A percentile compares a stretch with the other conserved stretches of the same genome.
Evolutionary conservation across 2,329 filamentous ascomycete genomes (phyloP).

Genomic region (Bipolaris sorokiniana): DNA sequence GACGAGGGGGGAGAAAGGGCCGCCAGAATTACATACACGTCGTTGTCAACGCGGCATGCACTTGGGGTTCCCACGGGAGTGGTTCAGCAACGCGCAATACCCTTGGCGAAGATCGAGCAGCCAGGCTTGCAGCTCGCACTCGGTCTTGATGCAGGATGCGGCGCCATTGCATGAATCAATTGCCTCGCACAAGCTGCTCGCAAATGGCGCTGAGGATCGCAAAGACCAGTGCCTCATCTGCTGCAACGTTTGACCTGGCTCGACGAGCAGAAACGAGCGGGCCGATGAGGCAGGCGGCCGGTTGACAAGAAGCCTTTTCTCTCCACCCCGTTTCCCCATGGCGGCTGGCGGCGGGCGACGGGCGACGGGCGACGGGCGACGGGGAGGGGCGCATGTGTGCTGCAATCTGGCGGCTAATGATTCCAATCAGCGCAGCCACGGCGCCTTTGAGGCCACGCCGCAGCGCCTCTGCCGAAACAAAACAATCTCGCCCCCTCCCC

Average conservation of each 20-base stretch:
- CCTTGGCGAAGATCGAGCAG: constrained; percentile 28
- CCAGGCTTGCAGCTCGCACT: constrained; percentile 4
- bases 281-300: not conserved
- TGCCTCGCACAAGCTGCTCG: constrained; percentile 13
- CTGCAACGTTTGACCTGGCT: not conserved
- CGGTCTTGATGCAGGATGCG: constrained; percentile 15
- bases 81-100: constrained; percentile 26
- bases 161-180: constrained; percentile 11
- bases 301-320: not conserved
- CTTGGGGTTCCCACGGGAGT: constrained; percentile 27
- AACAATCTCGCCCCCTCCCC: not conserved
- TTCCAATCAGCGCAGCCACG: constrained; percentile 19
- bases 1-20: not conserved
- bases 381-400: constrained; percentile 4
- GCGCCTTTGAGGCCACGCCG: constrained; percentile 15
- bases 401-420: constrained; percentile 23
- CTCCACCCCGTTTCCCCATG: constrained; percentile 5
- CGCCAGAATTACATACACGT: not conserved
- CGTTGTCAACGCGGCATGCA: not conserved
- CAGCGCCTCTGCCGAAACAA: constrained; percentile 23
- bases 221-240: not conserved
- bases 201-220: not conserved
- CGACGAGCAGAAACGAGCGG: not conserved
- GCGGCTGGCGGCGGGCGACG: constrained; percentile 6
- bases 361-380: too few species aligned